These are phyloP conservation scores for Fusarium goolgardi DNA, from an alignment of 2,329 filamentous ascomycete genomes.

Conservation along the genomic window DNA sequence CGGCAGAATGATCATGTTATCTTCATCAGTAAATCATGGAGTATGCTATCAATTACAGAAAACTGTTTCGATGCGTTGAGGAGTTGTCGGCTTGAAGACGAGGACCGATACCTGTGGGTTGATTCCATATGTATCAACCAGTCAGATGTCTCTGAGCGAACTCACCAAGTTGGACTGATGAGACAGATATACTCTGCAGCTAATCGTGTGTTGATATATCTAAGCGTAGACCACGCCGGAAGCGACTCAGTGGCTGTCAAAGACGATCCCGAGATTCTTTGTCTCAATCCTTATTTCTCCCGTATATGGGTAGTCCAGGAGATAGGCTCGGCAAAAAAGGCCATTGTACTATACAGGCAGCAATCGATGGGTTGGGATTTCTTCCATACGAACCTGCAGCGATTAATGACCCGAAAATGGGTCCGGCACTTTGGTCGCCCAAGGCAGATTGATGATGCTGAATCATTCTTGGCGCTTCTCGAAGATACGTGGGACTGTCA, in stretches of 20 bases:
- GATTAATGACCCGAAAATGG: background rate
- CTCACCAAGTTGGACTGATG: slow-evolving; percentile 3
- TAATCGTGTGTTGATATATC: background rate
- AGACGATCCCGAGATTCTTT: background rate
- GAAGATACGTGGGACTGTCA: background rate
- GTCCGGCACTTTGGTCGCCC: background rate
- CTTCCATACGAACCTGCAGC: rapidly evolving
- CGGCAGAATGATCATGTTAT: background rate
- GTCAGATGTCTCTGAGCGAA: background rate
- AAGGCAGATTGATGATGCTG: background rate
- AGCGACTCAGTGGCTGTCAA: rapidly evolving
- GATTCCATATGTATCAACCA: slow-evolving; percentile 10
- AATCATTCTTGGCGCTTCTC: background rate
- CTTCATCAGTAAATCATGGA: background rate
- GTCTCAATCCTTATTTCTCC: background rate
- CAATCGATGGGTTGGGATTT: background rate
- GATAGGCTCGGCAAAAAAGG: background rate
- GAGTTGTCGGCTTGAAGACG: background rate
- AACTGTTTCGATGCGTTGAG: background rate
- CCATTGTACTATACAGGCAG: rapidly evolving
- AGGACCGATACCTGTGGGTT: background rate
- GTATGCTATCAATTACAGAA: background rate
- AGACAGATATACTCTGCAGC: background rate
- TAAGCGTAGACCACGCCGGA: rapidly evolving
- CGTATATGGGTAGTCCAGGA: slow-evolving; percentile 5